Evolutionary conservation across 345 rosid genomes (phyloP), one percentile per base, ranked within the genome.

Genomic region (Hirschfeldia incana): DNA sequence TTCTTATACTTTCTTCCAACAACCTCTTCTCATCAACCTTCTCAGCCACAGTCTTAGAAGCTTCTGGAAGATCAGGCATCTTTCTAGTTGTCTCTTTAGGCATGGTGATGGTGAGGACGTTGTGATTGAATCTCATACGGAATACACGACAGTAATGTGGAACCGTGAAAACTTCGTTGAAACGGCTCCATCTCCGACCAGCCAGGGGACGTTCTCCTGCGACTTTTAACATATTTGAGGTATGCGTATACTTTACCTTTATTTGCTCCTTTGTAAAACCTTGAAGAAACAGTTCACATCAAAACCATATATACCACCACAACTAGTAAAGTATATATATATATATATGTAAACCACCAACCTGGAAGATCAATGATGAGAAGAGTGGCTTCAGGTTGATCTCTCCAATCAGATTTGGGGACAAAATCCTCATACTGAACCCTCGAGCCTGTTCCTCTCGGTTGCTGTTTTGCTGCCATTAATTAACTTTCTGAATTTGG

Each of bases 181-280:
- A 83, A 17, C 91, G 46, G 13, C 46, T 39, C 46, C 46, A 39
- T 39, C 3, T 39, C 46, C 12, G 46, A 39, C 13, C 46, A 42
- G 60, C 55, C 29, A 85, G 5, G 1, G 76, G 78, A 55, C 83
- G 78, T 66, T 89, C 89, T 77, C 91, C 97, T 0, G 46, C 21
- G 12, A 29, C 85, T 73, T 77, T 80, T 15, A 92, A 34, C 15
- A 16, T 39, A 12, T 86, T 81, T 6, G 76, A n/a, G n/a, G 85
- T 61, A 11, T 81, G 83, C 15, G 81, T 72, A 65, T 76, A 87
- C 0, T 85, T 81, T 15, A 90, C 83, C 32, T 37, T 83, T 1
- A 89, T 2, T 79, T 91, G 93, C 62, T 89, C 89, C 85, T 79
- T 89, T 6, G 17, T 3, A 42, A 89, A 93, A 57, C 70, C 94